Evolutionary conservation across 1,284 basidiomycete genomes (phyloP).

Genomic region (Tilletia caries): DNA sequence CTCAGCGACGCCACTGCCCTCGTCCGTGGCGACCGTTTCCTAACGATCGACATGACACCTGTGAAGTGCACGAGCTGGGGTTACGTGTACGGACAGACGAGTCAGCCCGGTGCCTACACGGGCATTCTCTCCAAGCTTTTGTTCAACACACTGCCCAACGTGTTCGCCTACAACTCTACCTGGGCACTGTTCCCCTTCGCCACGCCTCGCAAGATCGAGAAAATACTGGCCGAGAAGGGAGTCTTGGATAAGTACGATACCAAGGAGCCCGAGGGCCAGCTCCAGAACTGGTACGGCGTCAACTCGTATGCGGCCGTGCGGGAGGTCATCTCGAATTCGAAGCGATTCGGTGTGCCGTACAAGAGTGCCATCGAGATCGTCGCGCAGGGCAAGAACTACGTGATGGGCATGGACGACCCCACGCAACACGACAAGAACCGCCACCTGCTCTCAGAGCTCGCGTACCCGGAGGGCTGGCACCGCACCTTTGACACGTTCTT

Average conservation of each 20-base stretch:
- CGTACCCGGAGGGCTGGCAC: neutral
- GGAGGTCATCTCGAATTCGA: neutral
- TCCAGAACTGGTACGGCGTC: conserved; percentile 11
- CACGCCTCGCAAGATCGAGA: conserved; percentile 2
- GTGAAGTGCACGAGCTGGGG: conserved; percentile 66
- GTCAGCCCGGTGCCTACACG: conserved; percentile 3
- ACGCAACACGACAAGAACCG: neutral
- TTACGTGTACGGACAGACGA: conserved; percentile 14
- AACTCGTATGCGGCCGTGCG: neutral
- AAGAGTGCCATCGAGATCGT: neutral
- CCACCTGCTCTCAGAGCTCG: neutral
- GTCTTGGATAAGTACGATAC: neutral
- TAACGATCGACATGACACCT: conserved; percentile 74
- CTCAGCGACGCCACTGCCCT: conserved; percentile 81
- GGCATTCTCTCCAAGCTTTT: conserved; percentile 12
- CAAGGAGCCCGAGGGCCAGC: neutral
- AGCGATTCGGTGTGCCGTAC: neutral
- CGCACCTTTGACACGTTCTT: neutral
- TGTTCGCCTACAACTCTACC: conserved; percentile 5
- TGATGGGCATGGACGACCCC: conserved; percentile 13
- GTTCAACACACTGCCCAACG: conserved; percentile 10
- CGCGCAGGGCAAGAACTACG: conserved; percentile 10
- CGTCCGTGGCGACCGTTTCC: conserved; percentile 77
- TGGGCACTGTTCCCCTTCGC: conserved; percentile 9
- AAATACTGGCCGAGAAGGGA: neutral